phyloP scores from a whole-genome alignment of 257 asterid genomes.

The Lycium barbarum region DNA sequence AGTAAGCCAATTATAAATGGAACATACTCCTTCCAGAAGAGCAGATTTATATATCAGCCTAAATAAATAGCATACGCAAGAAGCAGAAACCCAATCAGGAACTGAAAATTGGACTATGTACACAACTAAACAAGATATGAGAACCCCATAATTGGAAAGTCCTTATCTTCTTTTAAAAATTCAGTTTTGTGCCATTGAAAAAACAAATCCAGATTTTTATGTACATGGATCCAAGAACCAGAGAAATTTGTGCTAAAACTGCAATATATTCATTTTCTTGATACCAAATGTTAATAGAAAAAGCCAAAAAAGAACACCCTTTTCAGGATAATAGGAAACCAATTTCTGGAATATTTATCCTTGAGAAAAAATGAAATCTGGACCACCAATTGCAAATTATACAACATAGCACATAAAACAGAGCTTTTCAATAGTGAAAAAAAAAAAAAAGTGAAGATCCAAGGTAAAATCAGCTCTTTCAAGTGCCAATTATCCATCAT shows the following conservation, averaged over 20 bases:
- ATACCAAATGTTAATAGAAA: slow-evolving; percentile 14
- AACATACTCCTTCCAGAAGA: neutral
- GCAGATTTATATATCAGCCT: neutral
- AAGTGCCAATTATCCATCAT: slow-evolving; percentile 19
- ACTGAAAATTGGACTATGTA: neutral
- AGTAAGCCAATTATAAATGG: neutral
- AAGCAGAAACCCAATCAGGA: neutral
- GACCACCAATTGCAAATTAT: slow-evolving; percentile 1
- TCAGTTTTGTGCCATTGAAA: neutral
- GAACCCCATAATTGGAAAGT: neutral
- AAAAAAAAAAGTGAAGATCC: slow-evolving; percentile 5
- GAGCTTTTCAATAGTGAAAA: neutral
- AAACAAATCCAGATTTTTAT: slow-evolving; percentile 10
- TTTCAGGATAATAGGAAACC: neutral
- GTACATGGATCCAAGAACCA: slow-evolving; percentile 16
- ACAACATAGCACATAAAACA: neutral
- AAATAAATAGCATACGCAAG: neutral
- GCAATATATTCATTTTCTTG: neutral
- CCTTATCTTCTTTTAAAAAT: neutral
- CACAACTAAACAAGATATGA: slow-evolving; percentile 7
- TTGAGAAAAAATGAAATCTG: neutral
- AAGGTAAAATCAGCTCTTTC: neutral
- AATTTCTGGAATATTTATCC: neutral
- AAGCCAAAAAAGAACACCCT: too few relatives aligned
- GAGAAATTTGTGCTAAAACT: neutral